Percentiles rank a stretch among this genome's conserved stretches.
Conservation (phyloP, 495 filamentous ascomycete genomes). For the Penicillium cinerascens region DNA sequence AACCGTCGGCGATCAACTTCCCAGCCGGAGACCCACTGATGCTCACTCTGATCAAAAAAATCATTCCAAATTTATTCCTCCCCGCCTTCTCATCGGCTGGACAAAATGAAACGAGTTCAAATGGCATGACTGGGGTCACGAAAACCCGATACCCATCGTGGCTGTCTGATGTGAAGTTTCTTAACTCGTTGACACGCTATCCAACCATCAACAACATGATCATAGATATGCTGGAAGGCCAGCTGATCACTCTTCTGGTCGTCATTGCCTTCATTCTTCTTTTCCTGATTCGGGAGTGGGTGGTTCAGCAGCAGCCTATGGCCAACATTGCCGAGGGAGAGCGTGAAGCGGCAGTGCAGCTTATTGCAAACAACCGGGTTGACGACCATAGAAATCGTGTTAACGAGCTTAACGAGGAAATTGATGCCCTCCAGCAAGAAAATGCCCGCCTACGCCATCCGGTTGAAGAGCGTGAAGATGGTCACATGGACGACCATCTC, state of each 20-base stretch:
- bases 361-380: conserved; percentile 39
- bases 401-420: conserved; percentile 22
- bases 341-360: conserved; percentile 37
- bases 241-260: conserved; percentile 85
- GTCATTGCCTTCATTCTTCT: conserved; percentile 91
- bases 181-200: conserved; percentile 70
- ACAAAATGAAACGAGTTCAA: conserved; percentile 13
- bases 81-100: conserved; percentile 34
- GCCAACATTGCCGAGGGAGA: conserved; percentile 55
- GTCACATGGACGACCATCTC: conserved; percentile 14
- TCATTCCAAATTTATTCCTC: conserved; percentile 37
- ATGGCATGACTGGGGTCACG: conserved; percentile 18
- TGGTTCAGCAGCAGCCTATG: conserved; percentile 93
- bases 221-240: conserved; percentile 84
- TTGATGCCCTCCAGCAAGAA: conserved; percentile 2
- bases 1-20: conserved; percentile 44
- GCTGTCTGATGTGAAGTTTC: conserved; percentile 68
- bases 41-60: conserved; percentile 45
- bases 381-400: conserved; percentile 24
- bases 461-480: conserved; percentile 8
- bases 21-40: conserved; percentile 46
- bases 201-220: conserved; percentile 72
- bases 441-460: conserved; percentile 3
- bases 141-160: conserved; percentile 42
- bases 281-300: conserved; percentile 95